Base-by-base conservation (phyloP, 2,329 filamentous ascomycete species). In the Talaromyces islandicus region DNA sequence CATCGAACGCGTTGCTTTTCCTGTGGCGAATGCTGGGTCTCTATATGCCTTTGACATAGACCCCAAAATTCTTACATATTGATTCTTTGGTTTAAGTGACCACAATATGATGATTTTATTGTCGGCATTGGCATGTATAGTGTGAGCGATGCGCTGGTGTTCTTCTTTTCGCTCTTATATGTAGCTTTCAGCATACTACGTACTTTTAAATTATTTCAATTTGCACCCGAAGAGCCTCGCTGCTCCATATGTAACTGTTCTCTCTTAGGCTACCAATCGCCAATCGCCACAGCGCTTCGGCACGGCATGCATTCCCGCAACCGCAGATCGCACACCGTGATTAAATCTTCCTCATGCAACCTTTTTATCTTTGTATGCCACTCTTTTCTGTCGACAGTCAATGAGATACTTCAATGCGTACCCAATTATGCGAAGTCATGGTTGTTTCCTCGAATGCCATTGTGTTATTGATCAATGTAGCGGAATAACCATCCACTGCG, bases 21-120 rank as follows among this genome's bases (percentile, higher is more conserved):
- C 57, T 5, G 56, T 57, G 29, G 48, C 54, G 11, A 59, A 58
- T 30, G 30, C 61, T 29, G 54, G 38, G 32, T 29, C 46, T 17
- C 48, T 53, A 19, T 69, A 70, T 60, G 61, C 65, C 61, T 24
- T 73, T 59, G 68, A 72, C 57, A 58, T 69, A 25, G 71, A 73
- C 57, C 64, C 65, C 29, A 63, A 46, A 48, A 65, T 67, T 60
- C 56, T 72, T 52, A 25, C 24, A 52, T 29, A 25, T n/a, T 52
- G 14, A 29, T 52, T 27, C 14, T 50, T 38, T 38, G 7, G 17
- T 9, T n/a, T 3, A 9, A 38, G 14, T 38, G 35, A n/a, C 17
- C 7, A 38, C 7, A 6, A 38, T n/a, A 38, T n/a, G 17, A 17
- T n/a, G 7, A 38, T 38, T 6, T n/a, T 38, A 17, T 7, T 17